Percentiles rank a stretch among this genome's conserved stretches.
These are phyloP conservation scores for Apophysomyces variabilis DNA, from an alignment of 371 early-diverging fungal genomes.

Conservation along the genomic window DNA sequence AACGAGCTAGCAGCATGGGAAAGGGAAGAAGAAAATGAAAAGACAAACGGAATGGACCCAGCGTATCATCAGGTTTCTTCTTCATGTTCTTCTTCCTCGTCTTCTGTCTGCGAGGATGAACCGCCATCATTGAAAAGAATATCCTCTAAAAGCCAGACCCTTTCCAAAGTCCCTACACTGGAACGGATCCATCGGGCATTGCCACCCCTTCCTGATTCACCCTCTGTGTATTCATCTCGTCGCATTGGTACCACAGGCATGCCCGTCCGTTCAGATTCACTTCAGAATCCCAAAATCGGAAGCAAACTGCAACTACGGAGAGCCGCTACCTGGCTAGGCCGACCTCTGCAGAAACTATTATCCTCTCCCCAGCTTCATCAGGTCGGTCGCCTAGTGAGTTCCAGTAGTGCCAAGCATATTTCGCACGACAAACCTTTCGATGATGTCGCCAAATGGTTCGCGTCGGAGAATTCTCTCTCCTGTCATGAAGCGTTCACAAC, in stretches of 20 bases:
- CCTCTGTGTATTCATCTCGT: too few species aligned
- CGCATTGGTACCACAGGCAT: too few species aligned
- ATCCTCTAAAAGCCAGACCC: neutral
- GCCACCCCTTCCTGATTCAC: neutral
- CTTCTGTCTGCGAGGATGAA: too few species aligned
- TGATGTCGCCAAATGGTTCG: slow-evolving; percentile 1
- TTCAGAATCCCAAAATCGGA: neutral
- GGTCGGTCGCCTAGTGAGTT: neutral
- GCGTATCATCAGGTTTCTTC: too few species aligned
- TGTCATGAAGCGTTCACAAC: neutral
- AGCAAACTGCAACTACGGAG: neutral
- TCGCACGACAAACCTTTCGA: slow-evolving; percentile 1
- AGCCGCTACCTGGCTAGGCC: slow-evolving; percentile 22
- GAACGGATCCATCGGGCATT: slow-evolving; percentile 4
- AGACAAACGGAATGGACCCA: neutral
- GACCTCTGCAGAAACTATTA: slow-evolving; percentile 11
- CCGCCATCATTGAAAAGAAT: too few species aligned
- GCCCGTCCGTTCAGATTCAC: neutral
- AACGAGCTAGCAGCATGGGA: too few species aligned
- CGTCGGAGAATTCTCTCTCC: neutral
- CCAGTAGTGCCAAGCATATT: neutral
- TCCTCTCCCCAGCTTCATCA: slow-evolving; percentile 3
- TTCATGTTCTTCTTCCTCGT: too few species aligned
- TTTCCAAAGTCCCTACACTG: neutral
- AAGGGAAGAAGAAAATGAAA: neutral